Conservation (phyloP, 352 stramenopile species). For the Globisporangium echinulatum region DNA sequence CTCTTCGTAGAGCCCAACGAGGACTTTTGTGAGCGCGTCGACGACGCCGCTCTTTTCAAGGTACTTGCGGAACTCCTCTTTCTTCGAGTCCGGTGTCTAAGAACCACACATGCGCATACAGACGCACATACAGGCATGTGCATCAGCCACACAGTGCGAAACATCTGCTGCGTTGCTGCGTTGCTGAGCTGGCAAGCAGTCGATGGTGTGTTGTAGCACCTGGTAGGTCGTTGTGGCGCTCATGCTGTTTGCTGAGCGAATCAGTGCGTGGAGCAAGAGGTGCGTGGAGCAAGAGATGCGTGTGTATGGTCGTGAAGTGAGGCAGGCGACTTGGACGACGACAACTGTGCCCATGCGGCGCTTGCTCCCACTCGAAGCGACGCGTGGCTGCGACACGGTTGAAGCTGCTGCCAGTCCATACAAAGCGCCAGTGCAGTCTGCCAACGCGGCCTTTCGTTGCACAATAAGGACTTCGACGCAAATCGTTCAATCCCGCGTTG, state of each 20-base stretch:
- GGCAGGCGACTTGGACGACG: neutral
- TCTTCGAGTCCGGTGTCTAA: constrained; percentile 95
- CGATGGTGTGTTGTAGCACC: neutral
- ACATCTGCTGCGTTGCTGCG: no score
- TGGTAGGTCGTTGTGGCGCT: neutral
- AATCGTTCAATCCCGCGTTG: neutral
- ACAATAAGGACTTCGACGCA: neutral
- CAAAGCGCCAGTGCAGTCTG: neutral
- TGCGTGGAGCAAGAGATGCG: neutral
- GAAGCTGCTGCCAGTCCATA: neutral
- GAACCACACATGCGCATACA: neutral
- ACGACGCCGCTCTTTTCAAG: constrained; percentile 97
- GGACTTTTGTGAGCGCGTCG: constrained; percentile 95
- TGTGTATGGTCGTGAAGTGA: neutral
- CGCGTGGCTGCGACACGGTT: neutral
- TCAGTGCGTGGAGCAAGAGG: no score
- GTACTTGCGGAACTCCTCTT: constrained; percentile 98
- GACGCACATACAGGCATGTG: neutral
- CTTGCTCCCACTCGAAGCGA: neutral
- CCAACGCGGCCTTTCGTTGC: neutral
- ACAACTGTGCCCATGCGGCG: neutral
- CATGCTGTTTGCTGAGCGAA: neutral
- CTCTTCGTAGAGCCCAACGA: constrained; percentile 97
- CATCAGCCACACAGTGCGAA: neutral
- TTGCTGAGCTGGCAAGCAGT: no score